These are phyloP conservation scores for Meripilus lineatus DNA, from an alignment of 1,284 basidiomycete genomes.

Conservation along the genomic window DNA sequence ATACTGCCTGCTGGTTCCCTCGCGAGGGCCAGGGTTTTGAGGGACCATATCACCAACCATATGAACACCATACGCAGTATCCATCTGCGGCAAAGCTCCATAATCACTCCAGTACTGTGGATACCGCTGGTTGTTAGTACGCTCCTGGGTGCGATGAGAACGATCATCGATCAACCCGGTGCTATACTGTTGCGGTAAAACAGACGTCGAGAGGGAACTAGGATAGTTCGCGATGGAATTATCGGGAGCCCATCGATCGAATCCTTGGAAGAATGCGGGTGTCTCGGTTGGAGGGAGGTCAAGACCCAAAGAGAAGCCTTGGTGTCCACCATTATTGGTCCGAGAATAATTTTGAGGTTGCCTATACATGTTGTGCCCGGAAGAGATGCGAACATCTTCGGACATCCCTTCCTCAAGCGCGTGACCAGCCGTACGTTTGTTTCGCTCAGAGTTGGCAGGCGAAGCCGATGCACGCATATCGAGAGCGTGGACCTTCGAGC, in stretches of 20 bases:
- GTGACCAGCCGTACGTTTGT: constrained; percentile 30
- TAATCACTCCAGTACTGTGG: constrained; percentile 63
- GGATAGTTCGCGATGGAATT: constrained; percentile 33
- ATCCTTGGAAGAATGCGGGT: constrained; percentile 31
- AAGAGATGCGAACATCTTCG: background rate
- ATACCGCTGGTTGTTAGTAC: constrained; percentile 30
- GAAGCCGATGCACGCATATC: constrained; percentile 13
- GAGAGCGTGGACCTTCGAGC: constrained; percentile 47
- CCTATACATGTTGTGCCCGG: background rate
- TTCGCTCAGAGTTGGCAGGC: constrained; percentile 15
- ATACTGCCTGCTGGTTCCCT: constrained; percentile 21
- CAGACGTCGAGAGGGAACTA: constrained; percentile 51
- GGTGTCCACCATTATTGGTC: background rate
- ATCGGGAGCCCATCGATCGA: constrained; percentile 49
- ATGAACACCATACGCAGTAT: constrained; percentile 36
- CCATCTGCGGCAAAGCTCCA: constrained; percentile 51
- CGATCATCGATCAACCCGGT: constrained; percentile 52
- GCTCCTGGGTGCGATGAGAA: constrained; percentile 18
- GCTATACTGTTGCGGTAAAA: constrained; percentile 66
- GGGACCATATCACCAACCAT: constrained; percentile 25
- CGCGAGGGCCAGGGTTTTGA: constrained; percentile 11
- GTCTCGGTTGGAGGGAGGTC: constrained; percentile 18
- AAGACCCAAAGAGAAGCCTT: constrained; percentile 18
- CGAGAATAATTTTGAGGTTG: background rate
- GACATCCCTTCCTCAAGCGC: constrained; percentile 6